Evolutionary conservation across 2,329 filamentous ascomycete genomes (phyloP).

Genomic region (Neophaeococcomyces aloes): DNA sequence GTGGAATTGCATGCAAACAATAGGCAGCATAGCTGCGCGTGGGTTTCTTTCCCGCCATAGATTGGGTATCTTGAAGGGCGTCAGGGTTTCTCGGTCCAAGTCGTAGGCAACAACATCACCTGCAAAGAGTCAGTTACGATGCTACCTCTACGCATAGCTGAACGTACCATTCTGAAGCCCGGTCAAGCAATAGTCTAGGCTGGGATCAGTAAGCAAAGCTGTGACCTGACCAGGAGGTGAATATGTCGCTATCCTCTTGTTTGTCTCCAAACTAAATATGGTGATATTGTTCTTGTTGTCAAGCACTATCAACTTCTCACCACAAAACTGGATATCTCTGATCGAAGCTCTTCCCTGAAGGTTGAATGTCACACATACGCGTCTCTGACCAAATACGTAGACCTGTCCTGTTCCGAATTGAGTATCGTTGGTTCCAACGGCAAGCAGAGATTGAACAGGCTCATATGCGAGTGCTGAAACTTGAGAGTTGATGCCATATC

Average conservation of each 20-base stretch:
- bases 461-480: constrained; percentile 78
- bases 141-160: constrained; percentile 1
- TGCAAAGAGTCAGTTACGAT: constrained; percentile 19
- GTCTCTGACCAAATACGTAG: constrained; percentile 73
- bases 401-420: constrained; percentile 78
- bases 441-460: constrained; percentile 83
- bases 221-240: constrained; percentile 67
- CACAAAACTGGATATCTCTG: constrained; percentile 69
- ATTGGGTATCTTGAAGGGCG: constrained; percentile 74
- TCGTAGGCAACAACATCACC: constrained; percentile 88
- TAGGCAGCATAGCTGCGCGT: constrained; percentile 50
- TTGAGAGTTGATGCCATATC: constrained; percentile 71
- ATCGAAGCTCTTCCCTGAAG: constrained; percentile 65
- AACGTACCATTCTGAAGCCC: constrained; percentile 58
- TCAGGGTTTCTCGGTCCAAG: constrained; percentile 66
- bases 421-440: constrained; percentile 79
- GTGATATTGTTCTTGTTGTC: constrained; percentile 77
- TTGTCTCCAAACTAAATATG: constrained; percentile 69
- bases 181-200: constrained; percentile 85
- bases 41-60: constrained; percentile 70
- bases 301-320: constrained; percentile 72
- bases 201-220: constrained; percentile 69
- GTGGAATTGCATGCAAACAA: constrained; percentile 75
- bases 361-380: constrained; percentile 65
- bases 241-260: constrained; percentile 56